Conservation (phyloP, 306 rosid genomes). For the Castanea crenata region DNA sequence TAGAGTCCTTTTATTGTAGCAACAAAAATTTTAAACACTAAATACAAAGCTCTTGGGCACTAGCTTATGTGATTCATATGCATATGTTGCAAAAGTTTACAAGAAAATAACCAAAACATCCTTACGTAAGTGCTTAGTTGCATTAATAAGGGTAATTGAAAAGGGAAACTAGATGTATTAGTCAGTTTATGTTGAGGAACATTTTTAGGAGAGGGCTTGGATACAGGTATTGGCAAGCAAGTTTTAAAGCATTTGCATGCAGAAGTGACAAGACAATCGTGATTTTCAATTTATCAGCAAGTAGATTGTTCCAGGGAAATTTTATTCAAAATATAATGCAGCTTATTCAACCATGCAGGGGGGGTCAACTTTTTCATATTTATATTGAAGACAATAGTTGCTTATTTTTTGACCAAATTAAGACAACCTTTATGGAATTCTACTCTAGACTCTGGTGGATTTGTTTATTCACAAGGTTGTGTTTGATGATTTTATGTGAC, state of each 20-base stretch:
- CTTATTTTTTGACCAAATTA: neutral
- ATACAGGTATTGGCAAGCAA: neutral
- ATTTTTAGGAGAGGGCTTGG: neutral
- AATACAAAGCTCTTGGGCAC: neutral
- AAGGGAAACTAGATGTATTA: neutral
- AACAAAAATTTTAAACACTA: neutral
- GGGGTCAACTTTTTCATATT: neutral
- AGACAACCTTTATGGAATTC: too few species aligned
- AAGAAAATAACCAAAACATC: neutral
- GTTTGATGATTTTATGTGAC: too few species aligned
- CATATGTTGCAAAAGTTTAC: neutral
- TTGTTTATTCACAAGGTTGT: too few species aligned
- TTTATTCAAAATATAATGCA: neutral
- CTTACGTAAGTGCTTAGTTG: neutral
- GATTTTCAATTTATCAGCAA: neutral
- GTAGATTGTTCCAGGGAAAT: neutral
- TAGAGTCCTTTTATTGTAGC: neutral
- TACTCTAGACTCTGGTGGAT: too few species aligned
- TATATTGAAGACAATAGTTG: neutral
- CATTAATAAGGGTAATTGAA: neutral
- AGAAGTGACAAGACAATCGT: neutral
- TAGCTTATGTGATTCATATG: neutral
- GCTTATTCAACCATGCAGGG: neutral
- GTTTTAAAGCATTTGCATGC: neutral
- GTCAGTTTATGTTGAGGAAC: neutral